These are phyloP conservation scores for Mortierella sp. DNA, from an alignment of 371 early-diverging fungal species.

Conservation along the genomic window DNA sequence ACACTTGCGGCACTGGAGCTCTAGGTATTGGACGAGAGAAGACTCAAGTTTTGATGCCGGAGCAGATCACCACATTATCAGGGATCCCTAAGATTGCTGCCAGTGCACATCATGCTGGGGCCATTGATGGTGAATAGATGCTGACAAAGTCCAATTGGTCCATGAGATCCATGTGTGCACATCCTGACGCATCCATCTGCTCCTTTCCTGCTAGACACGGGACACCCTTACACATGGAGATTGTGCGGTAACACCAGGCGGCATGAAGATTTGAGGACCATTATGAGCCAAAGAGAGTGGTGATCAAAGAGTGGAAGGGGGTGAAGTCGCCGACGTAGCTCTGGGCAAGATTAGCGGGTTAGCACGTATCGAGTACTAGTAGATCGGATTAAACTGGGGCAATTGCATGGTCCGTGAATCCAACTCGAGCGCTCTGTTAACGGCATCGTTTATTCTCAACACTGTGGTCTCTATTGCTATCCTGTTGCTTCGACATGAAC, in stretches of 20 bases:
- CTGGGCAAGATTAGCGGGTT: constrained; percentile 53
- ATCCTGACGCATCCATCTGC: background rate
- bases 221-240: constrained; percentile 70
- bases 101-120: constrained; percentile 71
- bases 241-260: constrained; percentile 64
- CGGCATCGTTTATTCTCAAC: too few species aligned
- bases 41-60: constrained; percentile 62
- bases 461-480: too few species aligned
- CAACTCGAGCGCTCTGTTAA: too few species aligned
- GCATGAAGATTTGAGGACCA: constrained; percentile 63
- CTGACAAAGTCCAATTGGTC: background rate
- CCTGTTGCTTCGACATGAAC: too few species aligned
- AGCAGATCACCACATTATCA: constrained; percentile 49
- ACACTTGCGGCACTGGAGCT: constrained; percentile 80
- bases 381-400: background rate
- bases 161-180: background rate
- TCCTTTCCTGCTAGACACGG: constrained; percentile 47
- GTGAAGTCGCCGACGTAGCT: constrained; percentile 54
- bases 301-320: constrained; percentile 23
- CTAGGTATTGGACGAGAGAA: constrained; percentile 66
- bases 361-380: constrained; percentile 12
- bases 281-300: constrained; percentile 58
- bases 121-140: constrained; percentile 60
- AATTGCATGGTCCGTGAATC: too few species aligned
- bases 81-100: constrained; percentile 59